Evolutionary conservation across 2,329 filamentous ascomycete species (phyloP).

Genomic region (Chrysosporium queenslandicum): DNA sequence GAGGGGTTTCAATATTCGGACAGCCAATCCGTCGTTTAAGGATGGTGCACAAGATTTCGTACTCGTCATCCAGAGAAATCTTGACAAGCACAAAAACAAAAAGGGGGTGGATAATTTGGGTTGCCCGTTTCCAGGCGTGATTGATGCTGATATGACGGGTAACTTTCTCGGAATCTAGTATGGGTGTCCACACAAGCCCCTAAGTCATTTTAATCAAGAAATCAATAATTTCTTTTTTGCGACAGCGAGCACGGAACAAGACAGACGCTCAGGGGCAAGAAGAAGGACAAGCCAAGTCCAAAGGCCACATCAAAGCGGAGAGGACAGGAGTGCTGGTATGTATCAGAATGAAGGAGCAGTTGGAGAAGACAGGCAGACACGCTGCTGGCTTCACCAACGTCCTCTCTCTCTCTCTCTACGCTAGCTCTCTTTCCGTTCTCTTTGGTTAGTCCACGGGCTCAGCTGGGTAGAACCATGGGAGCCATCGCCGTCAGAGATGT

Average conservation of each 20-base stretch:
- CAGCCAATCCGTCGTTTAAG: not conserved
- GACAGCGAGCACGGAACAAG: not conserved
- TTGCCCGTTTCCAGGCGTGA: constrained; percentile 4
- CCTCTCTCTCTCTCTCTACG: too few relatives aligned
- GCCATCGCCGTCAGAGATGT: too few relatives aligned
- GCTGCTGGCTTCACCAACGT: too few relatives aligned
- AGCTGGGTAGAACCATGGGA: too few relatives aligned
- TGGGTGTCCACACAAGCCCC: constrained; percentile 9
- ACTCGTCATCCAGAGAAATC: not conserved
- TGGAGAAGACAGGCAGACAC: too few relatives aligned
- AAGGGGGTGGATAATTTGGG: not conserved
- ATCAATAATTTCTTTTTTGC: constrained; percentile 10
- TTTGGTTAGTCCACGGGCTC: too few relatives aligned
- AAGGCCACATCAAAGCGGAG: not conserved
- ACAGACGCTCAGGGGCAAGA: not conserved
- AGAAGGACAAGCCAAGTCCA: not conserved
- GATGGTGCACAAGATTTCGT: not conserved
- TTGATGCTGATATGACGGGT: constrained; percentile 3
- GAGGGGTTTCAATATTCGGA: too few relatives aligned
- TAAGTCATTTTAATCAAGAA: constrained; percentile 10
- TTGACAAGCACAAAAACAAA: not conserved
- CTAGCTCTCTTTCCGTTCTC: too few relatives aligned
- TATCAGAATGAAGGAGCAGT: too few relatives aligned
- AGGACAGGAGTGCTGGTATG: too few relatives aligned
- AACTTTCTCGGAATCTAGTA: not conserved